Base-by-base conservation (phyloP, 768 basidiomycete genomes). In the Boletus reticulatus region DNA sequence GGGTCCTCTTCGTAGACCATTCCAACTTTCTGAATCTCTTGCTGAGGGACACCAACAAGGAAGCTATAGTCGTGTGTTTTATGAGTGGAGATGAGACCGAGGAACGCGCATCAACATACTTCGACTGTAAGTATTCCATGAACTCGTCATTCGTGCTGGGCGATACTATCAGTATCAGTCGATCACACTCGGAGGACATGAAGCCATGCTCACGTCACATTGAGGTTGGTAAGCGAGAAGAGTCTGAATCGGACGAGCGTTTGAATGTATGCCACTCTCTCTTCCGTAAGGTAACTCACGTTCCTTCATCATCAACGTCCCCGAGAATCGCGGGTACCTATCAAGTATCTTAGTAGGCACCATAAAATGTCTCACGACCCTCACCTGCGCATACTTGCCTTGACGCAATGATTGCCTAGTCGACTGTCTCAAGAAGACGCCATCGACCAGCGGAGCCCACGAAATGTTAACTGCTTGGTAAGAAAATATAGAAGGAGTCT, bases 301-400 rank as follows among this genome's bases (percentile, higher is more conserved):
- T 53, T 41, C 45, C 53, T 8, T 54, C 53, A 27, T 54, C 46
- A 29, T 43, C 53, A 7, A 54, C 46, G 10, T 36, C 37, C 13
- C 53, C 53, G 2, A 54, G 41, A 32, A 54, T 48, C 4, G 46
- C 39, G 6, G 46, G 53, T 19, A 54, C n/a, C 52, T 53, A 29
- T 9, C 24, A 43, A 43, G 43, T 31, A 34, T 22, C 22, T 22
- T n/a, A 6, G 50, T 22, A 42, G 22, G 14, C 8, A 13, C 14
- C 8, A 14, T 14, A 16, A 20, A 51, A 14, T 16, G 19, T 17
- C 16, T 6, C 7, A 22, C 22, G 22, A n/a, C n/a, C 19, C 42
- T 53, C 8, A 72, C 70, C 48, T 64, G 62, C 8, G 70, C 66
- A 27, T 73, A 71, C 20, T 63, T 67, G 6, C 77, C 77, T n/a